Evolutionary conservation across 345 rosid species (phyloP).

Genomic region (Erucastrum elatum): DNA sequence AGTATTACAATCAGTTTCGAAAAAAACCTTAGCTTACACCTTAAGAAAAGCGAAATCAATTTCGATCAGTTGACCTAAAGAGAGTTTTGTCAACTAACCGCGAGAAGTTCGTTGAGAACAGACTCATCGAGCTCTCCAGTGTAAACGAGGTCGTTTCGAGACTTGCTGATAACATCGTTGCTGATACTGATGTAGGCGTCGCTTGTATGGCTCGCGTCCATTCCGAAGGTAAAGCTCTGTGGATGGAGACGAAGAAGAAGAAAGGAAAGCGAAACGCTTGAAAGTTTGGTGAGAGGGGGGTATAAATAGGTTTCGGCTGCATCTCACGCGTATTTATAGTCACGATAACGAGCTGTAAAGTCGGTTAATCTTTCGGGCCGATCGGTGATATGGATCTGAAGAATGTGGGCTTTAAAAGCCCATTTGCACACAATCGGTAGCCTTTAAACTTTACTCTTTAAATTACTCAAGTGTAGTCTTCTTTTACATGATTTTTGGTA

Average conservation of each 20-base stretch:
- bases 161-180: slow-evolving; percentile 24
- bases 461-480: too few species aligned
- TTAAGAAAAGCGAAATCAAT: neutral
- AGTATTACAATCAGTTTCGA: neutral
- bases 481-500: too few species aligned
- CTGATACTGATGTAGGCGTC: neutral
- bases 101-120: slow-evolving; percentile 15
- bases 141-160: neutral
- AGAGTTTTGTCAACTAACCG: slow-evolving; percentile 17
- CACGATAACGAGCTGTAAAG: neutral
- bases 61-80: neutral
- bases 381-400: neutral
- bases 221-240: neutral
- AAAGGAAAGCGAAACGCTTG: neutral
- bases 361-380: neutral
- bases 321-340: neutral
- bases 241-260: neutral
- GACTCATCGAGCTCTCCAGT: slow-evolving; percentile 19
- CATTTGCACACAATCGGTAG: neutral
- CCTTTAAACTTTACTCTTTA: neutral
- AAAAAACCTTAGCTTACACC: neutral
- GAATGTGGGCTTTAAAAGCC: neutral
- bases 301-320: neutral
- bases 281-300: neutral
- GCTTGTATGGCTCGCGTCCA: neutral